Evolutionary conservation across 176 grass and related monocot genomes (phyloP).

Genomic region (Dactylis glomerata): DNA sequence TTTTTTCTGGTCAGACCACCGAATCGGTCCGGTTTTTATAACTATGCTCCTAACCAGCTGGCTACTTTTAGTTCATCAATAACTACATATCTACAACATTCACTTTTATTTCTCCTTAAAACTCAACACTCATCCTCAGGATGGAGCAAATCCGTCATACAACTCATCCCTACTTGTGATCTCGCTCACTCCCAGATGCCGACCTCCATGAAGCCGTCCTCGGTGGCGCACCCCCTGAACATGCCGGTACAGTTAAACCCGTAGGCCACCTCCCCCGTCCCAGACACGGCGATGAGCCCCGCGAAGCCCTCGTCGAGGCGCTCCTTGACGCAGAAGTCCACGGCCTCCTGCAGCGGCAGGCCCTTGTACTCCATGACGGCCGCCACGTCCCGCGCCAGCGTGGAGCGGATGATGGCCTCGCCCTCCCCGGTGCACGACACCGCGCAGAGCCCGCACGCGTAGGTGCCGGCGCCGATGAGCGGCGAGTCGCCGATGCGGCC

Average conservation of each 20-base stretch:
- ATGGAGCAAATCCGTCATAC: too few species aligned
- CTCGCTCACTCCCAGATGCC: conserved; percentile 68
- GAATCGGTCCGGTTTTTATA: too few species aligned
- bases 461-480: conserved; percentile 75
- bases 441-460: conserved; percentile 66
- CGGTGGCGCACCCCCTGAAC: conserved; percentile 78
- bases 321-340: conserved; percentile 68
- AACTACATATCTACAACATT: too few species aligned
- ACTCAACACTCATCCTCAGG: too few species aligned
- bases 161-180: too few species aligned
- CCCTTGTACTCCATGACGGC: conserved; percentile 95
- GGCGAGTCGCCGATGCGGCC: conserved; percentile 92
- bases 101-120: too few species aligned
- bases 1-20: too few species aligned
- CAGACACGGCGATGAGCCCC: conserved; percentile 74
- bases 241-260: conserved; percentile 86
- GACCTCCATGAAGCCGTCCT: conserved; percentile 89
- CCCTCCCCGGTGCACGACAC: conserved; percentile 93
- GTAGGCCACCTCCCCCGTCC: conserved; percentile 56
- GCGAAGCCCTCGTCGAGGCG: conserved; percentile 66
- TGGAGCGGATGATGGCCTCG: conserved; percentile 88
- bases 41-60: too few species aligned
- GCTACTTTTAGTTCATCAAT: too few species aligned
- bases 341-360: conserved; percentile 62
- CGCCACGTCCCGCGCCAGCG: conserved; percentile 75